phyloP scores from a whole-genome alignment of 805 yeast genomes.

The Candida ponderosae region DNA sequence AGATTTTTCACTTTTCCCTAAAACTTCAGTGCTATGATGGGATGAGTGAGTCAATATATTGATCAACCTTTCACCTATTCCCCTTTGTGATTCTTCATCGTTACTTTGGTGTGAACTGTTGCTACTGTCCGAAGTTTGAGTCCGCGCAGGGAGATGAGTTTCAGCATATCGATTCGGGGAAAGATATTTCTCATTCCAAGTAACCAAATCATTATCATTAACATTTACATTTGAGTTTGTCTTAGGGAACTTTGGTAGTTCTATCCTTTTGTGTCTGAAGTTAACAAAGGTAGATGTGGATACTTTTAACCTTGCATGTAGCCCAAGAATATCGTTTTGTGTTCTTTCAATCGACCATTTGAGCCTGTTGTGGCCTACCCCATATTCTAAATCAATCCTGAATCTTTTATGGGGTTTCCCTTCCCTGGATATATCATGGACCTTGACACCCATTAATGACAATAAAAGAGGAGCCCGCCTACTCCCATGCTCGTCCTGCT shows the following conservation, averaged over 20 bases:
- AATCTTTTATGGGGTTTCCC: slow-evolving; percentile 32
- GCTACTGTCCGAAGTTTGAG: no score
- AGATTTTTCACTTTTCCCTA: background rate
- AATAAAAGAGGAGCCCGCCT: slow-evolving; percentile 78
- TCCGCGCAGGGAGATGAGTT: no score
- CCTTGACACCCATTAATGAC: slow-evolving; percentile 60
- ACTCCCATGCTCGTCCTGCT: slow-evolving; percentile 67
- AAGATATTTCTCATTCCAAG: slow-evolving; percentile 17
- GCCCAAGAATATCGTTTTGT: slow-evolving; percentile 59
- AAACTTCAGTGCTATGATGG: background rate
- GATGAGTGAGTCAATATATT: background rate
- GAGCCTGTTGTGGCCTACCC: slow-evolving; percentile 70
- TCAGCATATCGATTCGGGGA: slow-evolving; percentile 2
- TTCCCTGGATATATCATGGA: slow-evolving; percentile 39
- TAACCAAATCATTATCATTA: slow-evolving; percentile 2
- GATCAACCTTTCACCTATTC: no score
- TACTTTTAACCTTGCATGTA: slow-evolving; percentile 63
- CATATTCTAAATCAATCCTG: slow-evolving; percentile 79
- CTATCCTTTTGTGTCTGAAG: slow-evolving; percentile 17
- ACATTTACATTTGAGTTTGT: slow-evolving; percentile 1
- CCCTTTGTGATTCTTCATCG: no score
- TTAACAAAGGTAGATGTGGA: slow-evolving; percentile 32
- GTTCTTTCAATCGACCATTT: slow-evolving; percentile 76
- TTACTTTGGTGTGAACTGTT: no score
- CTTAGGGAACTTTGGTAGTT: slow-evolving; percentile 32